Evolutionary conservation across 371 early-diverging fungal species (phyloP).

Genomic region (Rhizomucor pusillus): DNA sequence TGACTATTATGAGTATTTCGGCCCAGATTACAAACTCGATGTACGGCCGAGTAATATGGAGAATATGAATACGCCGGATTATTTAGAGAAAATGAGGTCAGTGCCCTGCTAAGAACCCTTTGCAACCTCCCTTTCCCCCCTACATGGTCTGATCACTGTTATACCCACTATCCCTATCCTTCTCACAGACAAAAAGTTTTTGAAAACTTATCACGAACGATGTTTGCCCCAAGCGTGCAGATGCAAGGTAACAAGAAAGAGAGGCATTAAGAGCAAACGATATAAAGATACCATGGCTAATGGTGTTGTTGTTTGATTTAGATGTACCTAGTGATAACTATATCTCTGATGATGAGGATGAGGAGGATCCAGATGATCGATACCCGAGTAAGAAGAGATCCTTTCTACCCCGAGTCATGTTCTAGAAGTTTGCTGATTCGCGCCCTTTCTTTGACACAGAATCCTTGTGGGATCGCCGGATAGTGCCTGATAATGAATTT

Average conservation of each 20-base stretch:
- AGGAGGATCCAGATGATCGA: slow-evolving; percentile 48
- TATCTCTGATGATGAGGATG: slow-evolving; percentile 55
- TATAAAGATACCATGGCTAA: no score
- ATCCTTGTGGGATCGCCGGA: slow-evolving; percentile 55
- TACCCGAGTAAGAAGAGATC: slow-evolving; percentile 36
- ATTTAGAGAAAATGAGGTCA: slow-evolving; percentile 86
- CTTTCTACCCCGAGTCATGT: slow-evolving; percentile 1
- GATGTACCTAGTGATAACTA: slow-evolving; percentile 46
- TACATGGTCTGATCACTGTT: no score
- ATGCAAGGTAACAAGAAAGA: slow-evolving; percentile 59
- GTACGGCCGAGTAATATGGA: slow-evolving; percentile 96
- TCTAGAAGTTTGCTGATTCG: neutral
- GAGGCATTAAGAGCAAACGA: no score
- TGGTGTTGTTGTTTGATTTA: no score
- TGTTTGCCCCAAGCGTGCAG: slow-evolving; percentile 73
- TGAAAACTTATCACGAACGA: slow-evolving; percentile 79
- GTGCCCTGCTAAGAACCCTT: no score
- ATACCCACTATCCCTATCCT: no score
- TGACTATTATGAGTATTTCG: slow-evolving; percentile 94
- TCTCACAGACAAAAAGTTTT: slow-evolving; percentile 52
- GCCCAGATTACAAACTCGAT: slow-evolving; percentile 92
- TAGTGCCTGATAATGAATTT: slow-evolving; percentile 63
- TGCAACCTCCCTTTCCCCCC: no score
- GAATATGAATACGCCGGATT: slow-evolving; percentile 89
- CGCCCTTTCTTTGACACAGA: slow-evolving; percentile 18